Evolutionary conservation across 352 stramenopile species (phyloP).

Genomic region (Nothophytophthora sp.): DNA sequence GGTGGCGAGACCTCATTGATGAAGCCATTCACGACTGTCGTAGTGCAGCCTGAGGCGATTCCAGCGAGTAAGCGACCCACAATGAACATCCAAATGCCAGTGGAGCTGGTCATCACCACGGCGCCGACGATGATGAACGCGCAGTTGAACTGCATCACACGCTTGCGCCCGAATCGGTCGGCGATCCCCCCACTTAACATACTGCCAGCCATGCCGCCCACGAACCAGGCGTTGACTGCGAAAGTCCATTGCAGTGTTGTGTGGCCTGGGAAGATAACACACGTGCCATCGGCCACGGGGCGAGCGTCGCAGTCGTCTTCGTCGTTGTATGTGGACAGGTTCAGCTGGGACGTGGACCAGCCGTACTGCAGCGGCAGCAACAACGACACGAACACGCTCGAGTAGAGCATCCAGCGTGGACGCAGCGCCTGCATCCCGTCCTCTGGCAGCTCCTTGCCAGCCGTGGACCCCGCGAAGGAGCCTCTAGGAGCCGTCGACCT

Average conservation of each 20-base stretch:
- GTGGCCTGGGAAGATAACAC: too few species aligned
- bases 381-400: constrained; percentile 23
- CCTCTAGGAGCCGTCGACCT: too few species aligned
- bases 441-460: too few species aligned
- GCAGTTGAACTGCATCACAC: constrained; percentile 35
- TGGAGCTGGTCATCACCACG: constrained; percentile 25
- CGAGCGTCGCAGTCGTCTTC: constrained; percentile 26
- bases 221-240: too few species aligned
- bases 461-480: too few species aligned
- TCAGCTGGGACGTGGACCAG: constrained; percentile 48
- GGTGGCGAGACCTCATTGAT: constrained; percentile 52
- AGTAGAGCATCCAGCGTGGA: constrained; percentile 40
- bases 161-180: constrained; percentile 43
- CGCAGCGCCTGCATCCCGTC: constrained; percentile 14
- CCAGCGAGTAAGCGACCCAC: constrained; percentile 49
- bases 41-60: constrained; percentile 40
- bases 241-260: too few species aligned
- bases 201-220: constrained; percentile 11
- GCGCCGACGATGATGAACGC: constrained; percentile 48
- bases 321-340: constrained; percentile 39
- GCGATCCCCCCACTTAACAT: constrained; percentile 34
- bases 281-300: too few species aligned
- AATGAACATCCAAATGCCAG: constrained; percentile 32
- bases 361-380: constrained; percentile 43
- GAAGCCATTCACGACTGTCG: constrained; percentile 36